Evolutionary conservation across 306 rosid species (phyloP).

Genomic region (Corylus avellana): DNA sequence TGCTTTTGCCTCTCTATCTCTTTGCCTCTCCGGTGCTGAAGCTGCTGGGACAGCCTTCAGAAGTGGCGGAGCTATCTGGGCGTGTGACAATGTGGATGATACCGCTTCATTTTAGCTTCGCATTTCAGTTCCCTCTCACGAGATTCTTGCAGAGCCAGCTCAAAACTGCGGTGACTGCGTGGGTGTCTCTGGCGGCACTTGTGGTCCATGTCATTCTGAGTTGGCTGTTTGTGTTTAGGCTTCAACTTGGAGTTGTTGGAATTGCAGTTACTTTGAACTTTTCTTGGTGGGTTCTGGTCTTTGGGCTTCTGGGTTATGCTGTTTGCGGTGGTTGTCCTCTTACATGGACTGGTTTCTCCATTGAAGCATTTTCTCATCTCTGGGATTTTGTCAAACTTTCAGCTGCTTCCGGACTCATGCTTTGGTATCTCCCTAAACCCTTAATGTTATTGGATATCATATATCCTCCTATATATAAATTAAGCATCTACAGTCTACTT

Average conservation of each 20-base stretch:
- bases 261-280: conserved; percentile 52
- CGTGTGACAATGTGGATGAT: conserved; percentile 47
- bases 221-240: conserved; percentile 61
- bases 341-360: conserved; percentile 79
- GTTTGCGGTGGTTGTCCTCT: conserved; percentile 66
- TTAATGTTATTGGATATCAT: background rate
- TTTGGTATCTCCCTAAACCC: conserved; percentile 42
- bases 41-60: conserved; percentile 63
- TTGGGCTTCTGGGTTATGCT: conserved; percentile 50
- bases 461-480: too few relatives aligned
- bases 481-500: too few relatives aligned
- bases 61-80: conserved; percentile 58
- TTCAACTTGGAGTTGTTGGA: conserved; percentile 59
- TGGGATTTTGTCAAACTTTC: conserved; percentile 80
- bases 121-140: conserved; percentile 64
- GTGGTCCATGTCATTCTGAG: conserved; percentile 45
- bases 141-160: conserved; percentile 70
- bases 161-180: conserved; percentile 48
- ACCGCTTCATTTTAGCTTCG: conserved; percentile 65
- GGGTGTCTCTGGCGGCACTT: conserved; percentile 47
- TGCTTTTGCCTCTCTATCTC: conserved; percentile 55
- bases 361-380: conserved; percentile 71
- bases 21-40: conserved; percentile 57
- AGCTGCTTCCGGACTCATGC: conserved; percentile 77
- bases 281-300: conserved; percentile 67